Base-by-base conservation (phyloP, 1,284 basidiomycete species). In the Coriolopsis trogii region DNA sequence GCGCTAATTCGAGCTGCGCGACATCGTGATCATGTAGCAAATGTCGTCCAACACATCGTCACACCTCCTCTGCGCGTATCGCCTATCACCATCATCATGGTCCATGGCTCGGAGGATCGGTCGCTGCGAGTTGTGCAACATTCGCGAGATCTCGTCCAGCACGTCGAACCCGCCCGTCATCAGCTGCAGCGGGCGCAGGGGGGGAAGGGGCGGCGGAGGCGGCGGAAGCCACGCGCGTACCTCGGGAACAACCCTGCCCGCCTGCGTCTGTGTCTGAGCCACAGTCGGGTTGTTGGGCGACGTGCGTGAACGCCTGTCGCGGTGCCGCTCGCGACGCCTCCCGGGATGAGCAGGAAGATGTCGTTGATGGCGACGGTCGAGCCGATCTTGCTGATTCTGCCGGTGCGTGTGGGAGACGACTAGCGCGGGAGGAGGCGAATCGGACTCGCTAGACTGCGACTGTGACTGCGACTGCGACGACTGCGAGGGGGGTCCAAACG, bases 121-220 rank as follows among this genome's bases (percentile, higher is more conserved):
- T 28, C 15, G 20, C 13, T 46, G 45, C 33, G 56, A 41, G 15
- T 9, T 25, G 36, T 6, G 1, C 28, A 54, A 31, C 56, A 54
- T 51, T 39, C 46, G 42, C 51, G n/a, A 18, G 23, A 58, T 58
- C 34, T 58, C 56, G 9, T 51, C 41, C 20, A 58, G 23, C 20
- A 54, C 51, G 46, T 56, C 55, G 21, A 34, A 7, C 23, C 46
- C 40, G 10, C 42, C 40, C 30, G 40, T n/a, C 8, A 25, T 15
- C 10, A 45, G 30, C 18, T 36, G 50, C 29, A 53, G 23, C 18
- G 48, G 41, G 34, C 47, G 49, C 12, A 43, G 29, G 4, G 45
- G 48, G 3, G 24, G 29, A 4, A 48, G 23, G 6, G 44, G 53
- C 3, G 41, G 37, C 6, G 49, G 49, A 0, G 46, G 54, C 4